Conservation (phyloP, 352 stramenopile species). For the Aphanomyces euteiches region DNA sequence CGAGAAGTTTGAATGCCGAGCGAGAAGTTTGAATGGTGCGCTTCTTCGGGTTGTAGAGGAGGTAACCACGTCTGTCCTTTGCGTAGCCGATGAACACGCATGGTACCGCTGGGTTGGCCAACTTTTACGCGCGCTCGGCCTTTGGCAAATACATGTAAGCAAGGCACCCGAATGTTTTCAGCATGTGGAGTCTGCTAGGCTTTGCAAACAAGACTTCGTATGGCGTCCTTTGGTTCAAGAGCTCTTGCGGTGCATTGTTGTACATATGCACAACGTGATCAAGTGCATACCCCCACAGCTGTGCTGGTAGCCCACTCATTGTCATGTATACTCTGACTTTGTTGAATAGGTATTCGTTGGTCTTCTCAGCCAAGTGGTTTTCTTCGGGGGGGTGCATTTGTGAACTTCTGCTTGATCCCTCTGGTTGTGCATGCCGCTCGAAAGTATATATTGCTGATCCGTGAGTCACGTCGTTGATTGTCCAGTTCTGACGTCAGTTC, state of each 20-base stretch:
- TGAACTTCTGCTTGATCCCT: not conserved
- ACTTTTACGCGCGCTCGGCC: constrained; percentile 12
- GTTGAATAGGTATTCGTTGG: constrained; percentile 8
- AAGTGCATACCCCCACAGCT: too few relatives aligned
- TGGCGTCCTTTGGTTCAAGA: too few relatives aligned
- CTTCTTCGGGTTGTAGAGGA: too few relatives aligned
- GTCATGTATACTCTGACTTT: not conserved
- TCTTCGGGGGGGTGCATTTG: not conserved
- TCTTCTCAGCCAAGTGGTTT: not conserved
- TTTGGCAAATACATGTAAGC: constrained; percentile 30
- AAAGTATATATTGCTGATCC: not conserved
- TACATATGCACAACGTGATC: too few relatives aligned
- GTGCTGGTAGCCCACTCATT: not conserved
- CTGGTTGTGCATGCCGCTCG: too few relatives aligned
- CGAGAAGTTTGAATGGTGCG: too few relatives aligned
- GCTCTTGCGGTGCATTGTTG: too few relatives aligned
- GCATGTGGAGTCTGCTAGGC: constrained; percentile 11
- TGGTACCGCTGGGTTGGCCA: constrained; percentile 10
- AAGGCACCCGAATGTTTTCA: constrained; percentile 28
- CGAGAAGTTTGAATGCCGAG: too few relatives aligned
- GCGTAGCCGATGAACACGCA: constrained; percentile 25
- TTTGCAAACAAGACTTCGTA: constrained; percentile 9
- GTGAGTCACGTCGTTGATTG: not conserved
- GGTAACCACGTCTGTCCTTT: too few relatives aligned
- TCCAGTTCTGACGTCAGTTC: not conserved